phyloP scores from a whole-genome alignment of 257 asterid genomes.

The Fraxinus anomala region DNA sequence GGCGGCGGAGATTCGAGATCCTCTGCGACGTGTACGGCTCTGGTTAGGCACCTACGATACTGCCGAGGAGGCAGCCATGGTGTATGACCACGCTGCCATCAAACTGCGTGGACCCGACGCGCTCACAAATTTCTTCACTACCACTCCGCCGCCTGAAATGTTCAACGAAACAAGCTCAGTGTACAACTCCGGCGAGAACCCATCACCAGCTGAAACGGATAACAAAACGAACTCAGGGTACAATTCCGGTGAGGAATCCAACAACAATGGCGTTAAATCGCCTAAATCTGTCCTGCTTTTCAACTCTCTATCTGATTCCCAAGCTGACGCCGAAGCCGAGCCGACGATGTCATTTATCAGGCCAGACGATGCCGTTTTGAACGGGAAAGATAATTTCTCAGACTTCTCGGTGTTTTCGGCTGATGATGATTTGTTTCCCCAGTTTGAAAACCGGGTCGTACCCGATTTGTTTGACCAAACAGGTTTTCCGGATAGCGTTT shows the following conservation, averaged over 20 bases:
- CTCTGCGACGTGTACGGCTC: conserved; percentile 71
- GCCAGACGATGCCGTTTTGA: conserved; percentile 26
- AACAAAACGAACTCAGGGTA: conserved; percentile 46
- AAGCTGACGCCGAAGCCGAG: conserved; percentile 47
- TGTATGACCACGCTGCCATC: conserved; percentile 97
- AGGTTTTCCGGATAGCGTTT: conserved; percentile 40
- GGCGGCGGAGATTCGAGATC: conserved; percentile 99
- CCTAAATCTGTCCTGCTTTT: conserved; percentile 79
- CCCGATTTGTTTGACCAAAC: conserved; percentile 52
- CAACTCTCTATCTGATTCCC: conserved; percentile 48
- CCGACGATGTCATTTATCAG: conserved; percentile 31
- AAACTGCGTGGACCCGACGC: conserved; percentile 94
- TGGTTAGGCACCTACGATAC: conserved; percentile 95
- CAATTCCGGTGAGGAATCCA: conserved; percentile 78
- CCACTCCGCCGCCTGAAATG: conserved; percentile 30
- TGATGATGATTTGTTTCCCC: conserved; percentile 42
- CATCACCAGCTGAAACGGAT: conserved; percentile 9
- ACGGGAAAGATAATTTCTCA: conserved; percentile 34
- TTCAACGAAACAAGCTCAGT: conserved; percentile 26
- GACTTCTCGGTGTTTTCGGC: conserved; percentile 49
- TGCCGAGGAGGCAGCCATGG: conserved; percentile 99
- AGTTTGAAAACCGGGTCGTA: conserved; percentile 49
- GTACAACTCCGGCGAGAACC: conserved; percentile 37
- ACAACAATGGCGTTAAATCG: conserved; percentile 45
- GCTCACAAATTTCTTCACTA: conserved; percentile 63